Conservation (phyloP, 805 yeast genomes). For the Nakazawaea holstii region DNA sequence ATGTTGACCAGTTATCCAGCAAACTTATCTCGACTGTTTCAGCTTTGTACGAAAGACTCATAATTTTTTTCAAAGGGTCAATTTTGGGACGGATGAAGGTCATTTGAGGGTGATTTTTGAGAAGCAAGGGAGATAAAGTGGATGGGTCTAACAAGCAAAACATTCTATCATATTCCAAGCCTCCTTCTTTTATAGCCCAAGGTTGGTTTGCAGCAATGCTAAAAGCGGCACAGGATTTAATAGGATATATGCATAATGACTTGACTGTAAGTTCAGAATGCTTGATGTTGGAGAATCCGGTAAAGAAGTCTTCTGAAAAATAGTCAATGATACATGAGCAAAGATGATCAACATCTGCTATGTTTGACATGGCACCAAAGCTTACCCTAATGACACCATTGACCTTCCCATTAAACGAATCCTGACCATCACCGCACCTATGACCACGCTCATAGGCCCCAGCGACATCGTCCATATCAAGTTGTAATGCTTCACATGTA, state of each 20-base stretch:
- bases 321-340: constrained; percentile 21
- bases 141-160: constrained; percentile 29
- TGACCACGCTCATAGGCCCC: constrained; percentile 29
- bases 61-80: constrained; percentile 9
- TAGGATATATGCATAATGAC: constrained; percentile 30
- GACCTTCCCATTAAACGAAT: constrained; percentile 29
- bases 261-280: constrained; percentile 12
- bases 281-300: background rate
- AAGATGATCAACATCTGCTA: constrained; percentile 28
- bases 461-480: constrained; percentile 23
- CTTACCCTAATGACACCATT: constrained; percentile 38
- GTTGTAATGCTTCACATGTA: constrained; percentile 21
- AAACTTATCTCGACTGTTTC: background rate
- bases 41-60: constrained; percentile 11
- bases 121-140: constrained; percentile 22
- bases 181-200: constrained; percentile 26
- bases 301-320: constrained; percentile 13
- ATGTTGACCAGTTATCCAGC: background rate
- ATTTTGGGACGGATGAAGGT: constrained; percentile 27
- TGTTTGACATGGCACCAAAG: constrained; percentile 33
- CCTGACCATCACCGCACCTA: constrained; percentile 37
- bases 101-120: constrained; percentile 31
- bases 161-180: constrained; percentile 34
- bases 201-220: constrained; percentile 17
- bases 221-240: constrained; percentile 36